These are phyloP conservation scores for Dioszegia crocea DNA, from an alignment of 768 basidiomycete genomes.

Conservation along the genomic window DNA sequence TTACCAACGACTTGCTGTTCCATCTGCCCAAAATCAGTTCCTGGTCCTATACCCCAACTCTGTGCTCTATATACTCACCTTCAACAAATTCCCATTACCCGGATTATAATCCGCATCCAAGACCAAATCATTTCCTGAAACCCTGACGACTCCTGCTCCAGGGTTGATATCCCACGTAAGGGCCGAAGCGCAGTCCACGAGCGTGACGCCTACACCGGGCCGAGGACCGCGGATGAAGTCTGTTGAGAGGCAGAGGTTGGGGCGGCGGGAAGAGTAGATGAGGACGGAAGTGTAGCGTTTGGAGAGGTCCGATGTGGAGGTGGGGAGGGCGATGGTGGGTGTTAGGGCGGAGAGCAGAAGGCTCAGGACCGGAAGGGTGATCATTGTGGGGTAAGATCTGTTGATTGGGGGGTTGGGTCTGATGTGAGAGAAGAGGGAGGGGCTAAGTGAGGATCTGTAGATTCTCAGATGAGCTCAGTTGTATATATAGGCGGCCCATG, in stretches of 20 bases:
- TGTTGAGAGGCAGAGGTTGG: slow-evolving; percentile 8
- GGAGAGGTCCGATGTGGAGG: not conserved
- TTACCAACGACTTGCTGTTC: not conserved
- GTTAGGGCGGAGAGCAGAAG: not conserved
- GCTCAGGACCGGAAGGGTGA: no score
- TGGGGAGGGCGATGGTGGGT: not conserved
- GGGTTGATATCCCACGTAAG: slow-evolving; percentile 23
- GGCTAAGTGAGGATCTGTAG: no score
- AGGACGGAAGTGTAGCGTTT: slow-evolving; percentile 9
- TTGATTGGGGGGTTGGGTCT: no score
- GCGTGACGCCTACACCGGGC: not conserved
- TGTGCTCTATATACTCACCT: not conserved
- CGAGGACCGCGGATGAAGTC: slow-evolving; percentile 8
- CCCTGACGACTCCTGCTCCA: slow-evolving; percentile 15
- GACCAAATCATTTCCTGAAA: slow-evolving; percentile 5
- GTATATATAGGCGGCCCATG: no score
- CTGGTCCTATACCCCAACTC: not conserved
- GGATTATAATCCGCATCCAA: slow-evolving; percentile 23
- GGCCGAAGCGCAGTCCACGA: slow-evolving; percentile 11
- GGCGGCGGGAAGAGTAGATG: slow-evolving; percentile 13
- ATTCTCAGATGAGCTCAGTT: no score
- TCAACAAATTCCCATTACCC: slow-evolving; percentile 14
- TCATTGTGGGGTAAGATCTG: no score
- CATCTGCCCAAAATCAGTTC: not conserved
- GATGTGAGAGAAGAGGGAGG: no score